These are phyloP conservation scores for Tolypocladium paradoxum DNA, from an alignment of 2,329 filamentous ascomycete genomes.

Conservation along the genomic window DNA sequence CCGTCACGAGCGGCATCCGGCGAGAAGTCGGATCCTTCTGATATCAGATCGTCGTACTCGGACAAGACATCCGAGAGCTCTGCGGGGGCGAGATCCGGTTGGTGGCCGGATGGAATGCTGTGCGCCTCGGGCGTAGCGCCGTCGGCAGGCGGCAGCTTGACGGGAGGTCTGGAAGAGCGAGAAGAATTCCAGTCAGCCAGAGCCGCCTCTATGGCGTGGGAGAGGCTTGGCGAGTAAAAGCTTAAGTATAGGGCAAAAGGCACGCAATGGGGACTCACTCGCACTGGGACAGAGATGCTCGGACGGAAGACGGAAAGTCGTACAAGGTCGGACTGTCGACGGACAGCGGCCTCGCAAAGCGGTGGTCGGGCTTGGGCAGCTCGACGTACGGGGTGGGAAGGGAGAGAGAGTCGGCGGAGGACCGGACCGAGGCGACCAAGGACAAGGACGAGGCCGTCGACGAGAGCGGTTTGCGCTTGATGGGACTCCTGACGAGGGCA, in stretches of 20 bases:
- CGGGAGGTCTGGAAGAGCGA: constrained; percentile 11
- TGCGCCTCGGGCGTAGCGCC: constrained; percentile 15
- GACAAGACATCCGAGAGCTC: constrained; percentile 29
- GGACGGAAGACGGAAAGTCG: constrained; percentile 35
- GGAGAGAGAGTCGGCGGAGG: constrained; percentile 4
- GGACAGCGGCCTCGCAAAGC: constrained; percentile 43
- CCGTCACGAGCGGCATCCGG: constrained; percentile 15
- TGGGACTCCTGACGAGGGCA: constrained; percentile 18
- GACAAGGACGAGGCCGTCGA: constrained; percentile 38
- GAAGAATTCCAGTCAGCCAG: constrained; percentile 16
- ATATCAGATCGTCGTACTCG: constrained; percentile 32
- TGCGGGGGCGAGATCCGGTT: constrained; percentile 30
- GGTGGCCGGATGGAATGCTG: constrained; percentile 30
- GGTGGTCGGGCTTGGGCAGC: constrained; percentile 36
- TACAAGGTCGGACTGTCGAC: constrained; percentile 53
- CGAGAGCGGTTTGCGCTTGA: constrained; percentile 53
- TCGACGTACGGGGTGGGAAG: constrained; percentile 23
- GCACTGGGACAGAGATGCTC: constrained; percentile 8
- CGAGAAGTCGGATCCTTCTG: constrained; percentile 20
- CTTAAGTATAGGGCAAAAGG: not conserved
- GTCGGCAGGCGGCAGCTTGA: constrained; percentile 13
- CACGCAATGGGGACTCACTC: constrained; percentile 15
- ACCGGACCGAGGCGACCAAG: constrained; percentile 28
- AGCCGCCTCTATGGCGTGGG: constrained; percentile 1
- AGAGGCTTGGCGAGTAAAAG: not conserved